phyloP scores from a whole-genome alignment of 2,329 filamentous ascomycete species.

The Fusarium bactridioides region DNA sequence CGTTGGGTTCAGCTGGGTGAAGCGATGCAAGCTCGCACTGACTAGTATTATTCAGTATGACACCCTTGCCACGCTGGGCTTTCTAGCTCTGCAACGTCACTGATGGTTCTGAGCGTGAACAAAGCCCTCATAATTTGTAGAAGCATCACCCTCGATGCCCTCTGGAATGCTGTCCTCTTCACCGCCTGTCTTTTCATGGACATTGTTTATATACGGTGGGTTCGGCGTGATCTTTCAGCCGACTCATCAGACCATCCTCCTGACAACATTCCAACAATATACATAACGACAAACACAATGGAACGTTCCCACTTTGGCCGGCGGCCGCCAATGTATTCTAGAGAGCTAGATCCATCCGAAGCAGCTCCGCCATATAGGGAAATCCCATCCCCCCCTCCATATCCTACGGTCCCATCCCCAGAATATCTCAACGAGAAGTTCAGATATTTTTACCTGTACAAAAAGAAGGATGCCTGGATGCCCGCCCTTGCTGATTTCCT shows the following conservation, averaged over 20 bases:
- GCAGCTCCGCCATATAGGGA: neutral
- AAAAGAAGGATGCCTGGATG: rapidly evolving
- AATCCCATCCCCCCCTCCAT: rapidly evolving
- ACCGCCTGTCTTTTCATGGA: neutral
- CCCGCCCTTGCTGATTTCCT: rapidly evolving
- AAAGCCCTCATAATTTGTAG: neutral
- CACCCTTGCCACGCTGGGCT: rapidly evolving
- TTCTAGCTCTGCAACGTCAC: neutral
- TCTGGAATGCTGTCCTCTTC: neutral
- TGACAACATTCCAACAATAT: too few relatives aligned
- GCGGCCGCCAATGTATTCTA: rapidly evolving
- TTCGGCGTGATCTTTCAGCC: too few relatives aligned
- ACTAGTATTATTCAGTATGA: neutral
- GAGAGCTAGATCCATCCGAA: neutral
- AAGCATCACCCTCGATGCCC: neutral
- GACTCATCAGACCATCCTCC: too few relatives aligned
- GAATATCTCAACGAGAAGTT: neutral
- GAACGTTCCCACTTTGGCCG: rapidly evolving
- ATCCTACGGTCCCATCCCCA: rapidly evolving
- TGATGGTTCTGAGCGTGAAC: neutral
- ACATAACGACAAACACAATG: neutral
- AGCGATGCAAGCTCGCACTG: too few relatives aligned
- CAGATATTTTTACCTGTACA: neutral
- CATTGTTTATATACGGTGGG: too few relatives aligned
- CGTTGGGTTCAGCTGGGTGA: too few relatives aligned